Base-by-base conservation (phyloP, 139 green algal species). In the Gonium pectorale region DNA sequence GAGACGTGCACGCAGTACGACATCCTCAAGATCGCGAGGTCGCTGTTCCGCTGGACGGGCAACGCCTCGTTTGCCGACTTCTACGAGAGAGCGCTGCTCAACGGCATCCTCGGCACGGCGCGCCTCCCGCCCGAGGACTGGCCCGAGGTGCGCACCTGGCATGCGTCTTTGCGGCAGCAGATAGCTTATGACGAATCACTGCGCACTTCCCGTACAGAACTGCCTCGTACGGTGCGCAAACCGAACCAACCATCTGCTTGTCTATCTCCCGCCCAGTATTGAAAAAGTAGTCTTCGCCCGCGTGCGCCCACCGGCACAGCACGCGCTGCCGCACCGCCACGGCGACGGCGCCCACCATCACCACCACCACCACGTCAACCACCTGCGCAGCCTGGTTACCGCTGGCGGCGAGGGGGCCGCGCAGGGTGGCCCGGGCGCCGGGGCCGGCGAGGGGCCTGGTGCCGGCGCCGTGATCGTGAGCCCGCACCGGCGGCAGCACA, bases 1-100 rank as follows among this genome's bases (percentile, higher is more conserved):
- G 88, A 91, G 56, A 71, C 63, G 21, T 89, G 88, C 86, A 90
- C 90, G 0, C 72, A 88, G 62, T 96, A 95, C 90, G 95, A 96
- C 88, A 87, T 93, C 4, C 91, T 96, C 38, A 96, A 96, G 64
- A 85, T 85, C 35, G 64, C 79, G 0, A 80, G 90, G 21, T 82
- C 64, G 40, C 81, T 95, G 29, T 96, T 94, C 89, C 79, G 73
- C 29, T 85, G 79, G 79, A 93, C 87, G 1, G 92, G 90, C 5
- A 82, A 91, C 26, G 67, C 86, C 40, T 24, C 33, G 19, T 86
- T 91, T 44, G 63, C 78, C 46, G 78, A 82, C 74, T 93, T 85
- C 74, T 93, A 92, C 56, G 93, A 95, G 86, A 70, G 87, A 1
- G 90, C 91, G 29, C 81, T 95, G 1, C 33, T 92, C 0, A 94